Conservation (phyloP, 768 basidiomycete genomes). For the Mycena rosella region DNA sequence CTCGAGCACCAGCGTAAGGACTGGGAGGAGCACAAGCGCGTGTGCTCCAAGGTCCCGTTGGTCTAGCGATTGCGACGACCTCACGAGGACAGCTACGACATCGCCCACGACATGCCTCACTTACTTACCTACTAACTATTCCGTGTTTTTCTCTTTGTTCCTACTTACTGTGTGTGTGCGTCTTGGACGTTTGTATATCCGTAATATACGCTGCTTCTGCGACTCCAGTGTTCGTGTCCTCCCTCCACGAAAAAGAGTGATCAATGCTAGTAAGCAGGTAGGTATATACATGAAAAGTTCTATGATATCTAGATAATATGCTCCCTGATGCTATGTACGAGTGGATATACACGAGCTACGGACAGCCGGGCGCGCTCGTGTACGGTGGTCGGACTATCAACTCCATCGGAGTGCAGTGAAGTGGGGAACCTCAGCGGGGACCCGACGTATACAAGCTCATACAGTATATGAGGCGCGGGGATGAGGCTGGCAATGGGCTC, state of each 20-base stretch:
- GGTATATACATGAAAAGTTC: no score
- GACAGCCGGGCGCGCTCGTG: no score
- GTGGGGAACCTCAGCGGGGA: no score
- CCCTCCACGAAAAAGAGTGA: no score
- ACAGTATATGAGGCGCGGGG: neutral
- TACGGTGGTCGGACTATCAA: no score
- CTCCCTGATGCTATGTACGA: no score
- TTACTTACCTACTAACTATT: conserved; percentile 25
- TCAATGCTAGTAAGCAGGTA: no score
- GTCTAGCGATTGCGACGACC: conserved; percentile 4
- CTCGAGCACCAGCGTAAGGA: conserved; percentile 80
- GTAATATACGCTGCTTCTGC: neutral
- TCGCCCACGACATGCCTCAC: neutral
- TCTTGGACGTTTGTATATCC: conserved; percentile 10
- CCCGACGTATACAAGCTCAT: no score
- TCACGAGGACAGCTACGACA: conserved; percentile 1
- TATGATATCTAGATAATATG: no score
- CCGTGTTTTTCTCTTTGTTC: conserved; percentile 2
- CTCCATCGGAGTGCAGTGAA: no score
- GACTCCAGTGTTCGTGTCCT: neutral
- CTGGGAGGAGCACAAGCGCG: conserved; percentile 83
- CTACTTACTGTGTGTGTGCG: conserved; percentile 6
- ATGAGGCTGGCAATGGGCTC: neutral
- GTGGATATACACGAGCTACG: no score
- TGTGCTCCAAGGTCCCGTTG: conserved; percentile 58